Base-by-base conservation (phyloP, 2,329 filamentous ascomycete genomes). In the Coniella lustricola region DNA sequence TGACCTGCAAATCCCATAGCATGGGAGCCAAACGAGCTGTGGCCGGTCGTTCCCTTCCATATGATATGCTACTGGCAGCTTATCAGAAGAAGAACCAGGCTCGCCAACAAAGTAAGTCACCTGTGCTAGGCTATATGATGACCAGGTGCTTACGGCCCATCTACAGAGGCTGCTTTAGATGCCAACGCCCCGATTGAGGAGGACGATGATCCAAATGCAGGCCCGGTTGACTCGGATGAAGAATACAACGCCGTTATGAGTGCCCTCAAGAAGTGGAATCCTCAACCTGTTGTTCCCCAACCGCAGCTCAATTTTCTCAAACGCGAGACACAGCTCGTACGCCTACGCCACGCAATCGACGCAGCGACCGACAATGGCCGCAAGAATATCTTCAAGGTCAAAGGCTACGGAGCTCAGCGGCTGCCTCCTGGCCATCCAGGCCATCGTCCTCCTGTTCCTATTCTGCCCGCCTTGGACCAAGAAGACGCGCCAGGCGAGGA, bases 21-120 rank as follows among this genome's bases (percentile, higher is more conserved):
- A 95, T 96, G 90, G 90, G 90, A 10, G 85, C 90, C 4, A 96
- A 96, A 67, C 78, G 90, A 57, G 85, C 86, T 1, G 90, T 96
- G 3, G 85, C 88, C 4, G 90, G 90, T 1, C 77, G 90, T 53
- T 93, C 87, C 38, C 69, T 95, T 51, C 90, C 90, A 1, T 96
- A 96, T 62, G 90, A 95, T 65, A 93, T 95, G 84, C 72, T 96
- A 34, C 75, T 96, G 33, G 83, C 86, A 13, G 84, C 85, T 7
- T 93, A 93, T 61, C 87, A 93, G 66, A 96, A 97, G 76, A 97
- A 96, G 75, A 98, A 98, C 60, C 93, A 97, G 66, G 93, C 93
- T 18, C 95, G 95, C 62, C 88, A 95, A 70, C 93, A 97, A 67
- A 95, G 88, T 90, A 75, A 69, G 84, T 77, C 34, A 51, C 13